Base-by-base conservation (phyloP, 768 basidiomycete genomes). In the Boletus rufocinnamomeus region DNA sequence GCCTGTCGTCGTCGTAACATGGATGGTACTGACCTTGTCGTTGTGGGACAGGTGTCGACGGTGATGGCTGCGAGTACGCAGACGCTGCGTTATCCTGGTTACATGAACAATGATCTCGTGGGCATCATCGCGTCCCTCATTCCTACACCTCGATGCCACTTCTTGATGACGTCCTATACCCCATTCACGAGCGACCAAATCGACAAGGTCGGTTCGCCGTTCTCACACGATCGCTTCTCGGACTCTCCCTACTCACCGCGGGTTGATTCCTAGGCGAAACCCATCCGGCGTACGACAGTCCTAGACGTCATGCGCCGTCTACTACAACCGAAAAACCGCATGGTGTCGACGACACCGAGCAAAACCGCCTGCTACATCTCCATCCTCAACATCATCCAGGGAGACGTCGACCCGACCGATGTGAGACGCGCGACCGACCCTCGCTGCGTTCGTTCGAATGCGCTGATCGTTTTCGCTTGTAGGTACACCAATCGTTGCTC, bases 71-170 rank as follows among this genome's bases (percentile, higher is more conserved):
- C 95, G 13, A 95, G 93, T 61, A 99, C 96, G 0, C 93, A 95
- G 68, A 98, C 96, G 16, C 83, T 99, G 27, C 85, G 96, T 66
- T 99, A 97, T 76, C 96, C 96, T 0, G 93, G 94, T 50, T 98
- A 98, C 75, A 98, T 98, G 95, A 98, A 98, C 80, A 99, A 98
- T 66, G 96, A 99, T 69, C 84, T 98, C 38, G 95, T 98, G 63
- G 93, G 95, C 28, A 95, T 99, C 62, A 89, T 98, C 56, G 95
- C 96, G 7, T 94, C 93, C 17, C 83, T 99, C 52, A 98, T 99
- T 63, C 96, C 96, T 2, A 98, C 96, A 4, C 96, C 96, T 28
- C 83, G 95, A 50, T 98, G 95, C 70, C 96, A 99, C 74, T 98
- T 98, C 81, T 82, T 99, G 51, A 96, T 95, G 92, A 98, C 97